Evolutionary conservation across 352 stramenopile species (phyloP), one percentile per base, ranked within the genome.

Genomic region (Pythium monospermum): DNA sequence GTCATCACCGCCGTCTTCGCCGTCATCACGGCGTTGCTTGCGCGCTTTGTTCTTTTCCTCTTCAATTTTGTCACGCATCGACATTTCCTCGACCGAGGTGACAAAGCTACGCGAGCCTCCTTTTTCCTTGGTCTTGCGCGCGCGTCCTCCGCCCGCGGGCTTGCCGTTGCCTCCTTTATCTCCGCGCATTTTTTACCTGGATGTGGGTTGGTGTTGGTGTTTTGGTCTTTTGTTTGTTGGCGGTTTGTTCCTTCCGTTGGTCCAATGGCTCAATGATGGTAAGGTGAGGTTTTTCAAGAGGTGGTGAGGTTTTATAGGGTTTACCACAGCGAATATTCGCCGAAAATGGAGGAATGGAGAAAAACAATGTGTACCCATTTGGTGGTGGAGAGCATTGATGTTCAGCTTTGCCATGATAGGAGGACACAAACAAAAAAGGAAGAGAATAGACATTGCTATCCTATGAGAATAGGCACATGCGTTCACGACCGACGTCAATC

Each of bases 11-110:
- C 64, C 76, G 13, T 70, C 61, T 7, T 75, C 67, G 38, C 56
- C 60, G 25, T 74, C 61, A 49, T 68, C 67, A 38, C 83, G 79
- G 22, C 79, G 79, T n/a, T 56, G 73, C 62, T 88, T 88, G 54
- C 83, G 81, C 52, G 73, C 76, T 44, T 61, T 69, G 53, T 76
- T 56, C 55, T 86, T 88, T 61, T 81, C 56, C 66, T 89, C 79
- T 56, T 92, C 77, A 41, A 85, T 61, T 47, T 70, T 64, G 59
- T 92, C 72, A 43, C 84, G 81, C 49, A 78, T 49, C 53, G 67
- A 78, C 64, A 95, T 86, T 52, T 95, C 84, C 70, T 95, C 84
- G 19, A 82, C 61, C 23, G 80, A 91, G 49, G 78, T 87, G 53
- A 95, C 84, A 53, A 92, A 90, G 55, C 73, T 89, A 27, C 80